Conservation (phyloP, 495 filamentous ascomycete species). For the Penicillium lividum region DNA sequence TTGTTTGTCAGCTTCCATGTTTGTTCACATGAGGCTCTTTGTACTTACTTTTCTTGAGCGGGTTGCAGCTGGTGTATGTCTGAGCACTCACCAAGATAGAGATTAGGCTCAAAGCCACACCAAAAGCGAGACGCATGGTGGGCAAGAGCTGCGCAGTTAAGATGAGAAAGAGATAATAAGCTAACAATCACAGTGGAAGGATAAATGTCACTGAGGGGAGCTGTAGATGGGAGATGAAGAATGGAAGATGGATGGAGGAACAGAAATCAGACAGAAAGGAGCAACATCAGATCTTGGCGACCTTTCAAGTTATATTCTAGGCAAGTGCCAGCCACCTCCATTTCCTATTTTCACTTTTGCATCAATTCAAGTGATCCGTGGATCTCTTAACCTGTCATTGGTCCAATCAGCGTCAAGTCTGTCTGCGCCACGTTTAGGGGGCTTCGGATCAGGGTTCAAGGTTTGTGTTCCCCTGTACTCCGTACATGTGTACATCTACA, state of each 20-base stretch:
- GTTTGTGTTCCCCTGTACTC: not conserved
- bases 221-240: not conserved
- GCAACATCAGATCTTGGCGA: conserved; percentile 6
- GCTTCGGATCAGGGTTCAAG: not conserved
- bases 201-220: not conserved
- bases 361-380: conserved; percentile 16
- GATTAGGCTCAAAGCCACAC: conserved; percentile 31
- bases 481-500: not conserved
- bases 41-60: conserved; percentile 63
- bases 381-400: conserved; percentile 18
- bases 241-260: not conserved
- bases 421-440: conserved; percentile 17
- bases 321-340: conserved; percentile 13
- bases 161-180: conserved; percentile 1
- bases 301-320: conserved; percentile 1
- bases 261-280: not conserved
- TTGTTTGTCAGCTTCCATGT: conserved; percentile 22
- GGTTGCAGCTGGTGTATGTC: conserved; percentile 76
- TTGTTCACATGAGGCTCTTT: not conserved
- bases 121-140: conserved; percentile 35
- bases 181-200: not conserved
- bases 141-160: not conserved
- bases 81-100: conserved; percentile 59
- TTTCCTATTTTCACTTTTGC: conserved; percentile 1
- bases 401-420: conserved; percentile 10